phyloP scores from a whole-genome alignment of 192 early-diverging fungal genomes.

The Jimgerdemannia lactiflua region DNA sequence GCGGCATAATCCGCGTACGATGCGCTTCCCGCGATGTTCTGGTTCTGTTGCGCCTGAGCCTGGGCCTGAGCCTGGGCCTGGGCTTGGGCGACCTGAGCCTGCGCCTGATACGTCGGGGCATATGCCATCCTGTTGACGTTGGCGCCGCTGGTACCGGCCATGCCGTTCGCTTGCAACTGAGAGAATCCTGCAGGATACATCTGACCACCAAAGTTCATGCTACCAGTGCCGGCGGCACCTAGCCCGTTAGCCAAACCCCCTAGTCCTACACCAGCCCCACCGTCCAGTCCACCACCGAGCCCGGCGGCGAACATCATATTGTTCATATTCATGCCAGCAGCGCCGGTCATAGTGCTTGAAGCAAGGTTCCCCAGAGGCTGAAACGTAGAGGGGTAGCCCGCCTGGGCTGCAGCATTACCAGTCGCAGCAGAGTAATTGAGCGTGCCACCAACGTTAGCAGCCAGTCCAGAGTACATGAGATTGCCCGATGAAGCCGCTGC shows the following conservation, averaged over 20 bases:
- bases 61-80: not conserved
- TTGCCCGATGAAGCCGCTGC: not conserved
- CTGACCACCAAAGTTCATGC: not conserved
- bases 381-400: not conserved
- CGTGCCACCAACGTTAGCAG: not conserved
- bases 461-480: not conserved
- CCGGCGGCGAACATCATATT: not conserved
- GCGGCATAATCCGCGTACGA: too few species aligned
- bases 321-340: not conserved
- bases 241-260: not conserved
- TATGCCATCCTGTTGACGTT: not conserved
- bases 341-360: not conserved
- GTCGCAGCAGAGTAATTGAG: not conserved
- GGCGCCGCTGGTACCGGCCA: not conserved
- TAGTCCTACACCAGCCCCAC: not conserved
- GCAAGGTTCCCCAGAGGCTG: not conserved
- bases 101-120: not conserved
- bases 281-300: not conserved
- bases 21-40: not conserved
- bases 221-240: not conserved
- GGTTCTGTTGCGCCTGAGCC: not conserved
- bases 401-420: not conserved
- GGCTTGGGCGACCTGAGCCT: too few species aligned
- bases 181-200: not conserved
- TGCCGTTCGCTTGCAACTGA: not conserved